A percentile compares a stretch with the other conserved stretches of the same genome.
These are phyloP conservation scores for Chaetomiaceae sp. DNA, from an alignment of 2,329 filamentous ascomycete species.

Conservation along the genomic window DNA sequence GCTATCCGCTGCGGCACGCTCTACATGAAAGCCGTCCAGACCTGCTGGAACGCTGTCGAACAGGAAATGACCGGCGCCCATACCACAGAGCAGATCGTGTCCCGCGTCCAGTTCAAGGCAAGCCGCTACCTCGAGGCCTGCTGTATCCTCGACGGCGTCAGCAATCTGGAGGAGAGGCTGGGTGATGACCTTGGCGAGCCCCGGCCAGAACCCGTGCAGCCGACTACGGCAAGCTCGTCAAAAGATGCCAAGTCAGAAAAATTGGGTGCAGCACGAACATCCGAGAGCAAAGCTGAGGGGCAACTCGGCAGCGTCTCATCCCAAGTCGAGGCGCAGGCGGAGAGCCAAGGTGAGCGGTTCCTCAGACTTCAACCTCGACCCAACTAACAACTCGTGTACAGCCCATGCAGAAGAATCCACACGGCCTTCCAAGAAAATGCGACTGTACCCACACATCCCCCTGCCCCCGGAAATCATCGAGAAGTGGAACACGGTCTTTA, in stretches of 20 bases:
- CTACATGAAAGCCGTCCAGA: constrained; percentile 70
- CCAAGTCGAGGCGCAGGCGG: neutral
- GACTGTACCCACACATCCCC: constrained; percentile 56
- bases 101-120: constrained; percentile 49
- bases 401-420: constrained; percentile 17
- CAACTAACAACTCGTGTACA: neutral
- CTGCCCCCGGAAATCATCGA: constrained; percentile 59
- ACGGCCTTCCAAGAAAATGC: constrained; percentile 35
- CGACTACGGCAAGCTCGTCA: constrained; percentile 26
- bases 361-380: too few relatives aligned
- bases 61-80: constrained; percentile 48
- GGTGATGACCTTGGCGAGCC: constrained; percentile 42
- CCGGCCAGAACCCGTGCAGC: constrained; percentile 8
- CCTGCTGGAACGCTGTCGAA: constrained; percentile 68
- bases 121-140: constrained; percentile 59
- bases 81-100: constrained; percentile 49
- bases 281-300: neutral
- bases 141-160: constrained; percentile 56
- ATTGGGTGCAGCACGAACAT: neutral
- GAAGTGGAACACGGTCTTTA: constrained; percentile 66
- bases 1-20: constrained; percentile 66
- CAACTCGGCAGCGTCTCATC: neutral
- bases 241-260: constrained; percentile 17
- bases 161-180: constrained; percentile 51
- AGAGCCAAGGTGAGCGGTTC: constrained; percentile 7